Conservation (phyloP, 768 basidiomycete genomes). For the Sporobolomyces phaffii region DNA sequence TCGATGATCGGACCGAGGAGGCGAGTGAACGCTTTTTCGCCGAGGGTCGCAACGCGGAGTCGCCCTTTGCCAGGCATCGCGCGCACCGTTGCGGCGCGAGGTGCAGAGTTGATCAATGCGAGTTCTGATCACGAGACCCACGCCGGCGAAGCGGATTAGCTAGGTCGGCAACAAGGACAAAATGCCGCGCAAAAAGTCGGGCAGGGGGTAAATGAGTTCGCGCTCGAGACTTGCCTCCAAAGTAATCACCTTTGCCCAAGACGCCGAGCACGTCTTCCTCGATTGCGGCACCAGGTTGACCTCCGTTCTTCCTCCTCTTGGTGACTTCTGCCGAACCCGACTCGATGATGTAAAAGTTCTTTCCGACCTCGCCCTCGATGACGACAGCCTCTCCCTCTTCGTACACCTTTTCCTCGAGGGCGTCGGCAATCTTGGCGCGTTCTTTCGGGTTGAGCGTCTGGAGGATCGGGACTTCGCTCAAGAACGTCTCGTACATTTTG, state of each 20-base stretch:
- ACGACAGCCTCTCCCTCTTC: constrained; percentile 82
- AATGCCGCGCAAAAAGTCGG: no score
- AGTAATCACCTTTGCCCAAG: constrained; percentile 88
- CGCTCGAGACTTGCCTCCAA: no score
- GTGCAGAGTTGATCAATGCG: constrained; percentile 76
- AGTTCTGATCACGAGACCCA: no score
- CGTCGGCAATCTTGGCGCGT: constrained; percentile 94
- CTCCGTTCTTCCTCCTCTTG: constrained; percentile 57
- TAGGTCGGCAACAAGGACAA: background rate
- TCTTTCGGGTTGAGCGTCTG: constrained; percentile 79
- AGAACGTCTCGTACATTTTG: constrained; percentile 93
- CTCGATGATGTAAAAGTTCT: constrained; percentile 96
- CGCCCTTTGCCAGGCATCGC: constrained; percentile 52
- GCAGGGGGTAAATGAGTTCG: no score
- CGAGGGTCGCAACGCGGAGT: constrained; percentile 87
- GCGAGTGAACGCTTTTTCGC: constrained; percentile 86
- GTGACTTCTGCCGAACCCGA: constrained; percentile 84
- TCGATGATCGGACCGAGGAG: constrained; percentile 59
- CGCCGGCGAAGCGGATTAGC: no score
- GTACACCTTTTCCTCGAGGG: constrained; percentile 74
- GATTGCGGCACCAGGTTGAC: constrained; percentile 47
- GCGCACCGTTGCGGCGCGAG: constrained; percentile 94
- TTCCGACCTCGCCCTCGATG: constrained; percentile 85
- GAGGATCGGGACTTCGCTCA: constrained; percentile 81
- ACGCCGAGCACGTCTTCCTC: constrained; percentile 66